Base-by-base conservation (phyloP, 306 rosid species). In the Cercis canadensis region DNA sequence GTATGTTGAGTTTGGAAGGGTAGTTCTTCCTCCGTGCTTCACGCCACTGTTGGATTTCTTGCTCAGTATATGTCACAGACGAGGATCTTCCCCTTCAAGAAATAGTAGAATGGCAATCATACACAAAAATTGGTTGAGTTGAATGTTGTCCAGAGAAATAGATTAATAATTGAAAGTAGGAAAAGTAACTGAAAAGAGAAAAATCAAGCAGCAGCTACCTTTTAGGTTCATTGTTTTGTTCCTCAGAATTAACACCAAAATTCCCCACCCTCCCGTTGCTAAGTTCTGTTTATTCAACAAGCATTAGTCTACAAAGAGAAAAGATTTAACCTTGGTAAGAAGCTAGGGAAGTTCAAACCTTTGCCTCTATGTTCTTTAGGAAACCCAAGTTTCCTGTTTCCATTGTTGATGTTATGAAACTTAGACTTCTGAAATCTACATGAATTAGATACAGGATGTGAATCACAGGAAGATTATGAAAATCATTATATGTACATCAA, bases 41-140 rank as follows among this genome's bases (percentile, higher is more conserved):
- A 74, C 95, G 89, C 99, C 99, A 94, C 75, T 78, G 86, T 67
- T 58, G 80, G 62, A 91, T 82, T 86, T 94, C 99, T 83, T 77
- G 87, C 70, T 87, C 87, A 14, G 97, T 45, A 65, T 87, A 94
- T 61, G 69, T 77, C 67, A 68, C 59, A 46, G 65, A 39, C 58
- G 67, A 73, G 39, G 88, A 58, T 75, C 97, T 94, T 65, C 57
- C 67, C 76, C 71, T 76, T 54, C 54, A 63, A 60, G 72, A 75
- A 60, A 63, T 7, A 52, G 58, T 4, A 34, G 16, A 77, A 46
- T 13, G 39, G 60, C 14, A 6, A 73, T 74, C n/a, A 78, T 46
- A n/a, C 33, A 75, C 44, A 62, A 24, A 39, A n/a, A n/a, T n/a
- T n/a, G n/a, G n/a, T 73, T 43, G 52, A 75, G 69, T 39, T 41